A percentile compares a stretch with the other conserved stretches of the same genome.
Conservation (phyloP, 2,329 filamentous ascomycete genomes). For the Aspergillus persii region DNA sequence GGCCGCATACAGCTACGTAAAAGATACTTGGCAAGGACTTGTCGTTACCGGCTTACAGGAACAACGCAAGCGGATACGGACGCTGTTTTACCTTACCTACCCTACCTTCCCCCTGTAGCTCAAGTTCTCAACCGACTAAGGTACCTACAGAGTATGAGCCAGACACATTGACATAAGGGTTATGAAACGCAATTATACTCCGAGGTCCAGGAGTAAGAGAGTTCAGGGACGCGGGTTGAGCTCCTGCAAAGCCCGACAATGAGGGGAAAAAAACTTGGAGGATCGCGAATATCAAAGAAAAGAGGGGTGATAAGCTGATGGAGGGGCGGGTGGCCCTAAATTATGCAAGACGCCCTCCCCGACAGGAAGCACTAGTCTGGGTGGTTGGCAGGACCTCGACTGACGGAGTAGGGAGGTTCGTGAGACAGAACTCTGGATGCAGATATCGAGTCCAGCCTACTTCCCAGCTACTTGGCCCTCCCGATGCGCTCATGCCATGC, state of each 20-base stretch:
- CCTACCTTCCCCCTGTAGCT: too few species aligned
- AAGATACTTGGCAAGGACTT: constrained; percentile 19
- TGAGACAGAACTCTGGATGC: not conserved
- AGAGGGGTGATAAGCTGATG: constrained; percentile 8
- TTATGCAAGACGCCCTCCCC: not conserved
- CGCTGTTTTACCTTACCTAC: too few species aligned
- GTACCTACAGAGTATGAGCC: too few species aligned
- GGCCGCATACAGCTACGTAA: constrained; percentile 21
- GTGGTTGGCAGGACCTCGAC: not conserved
- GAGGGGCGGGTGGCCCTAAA: constrained; percentile 7
- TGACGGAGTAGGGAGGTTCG: constrained; percentile 2
- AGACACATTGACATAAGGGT: not conserved
- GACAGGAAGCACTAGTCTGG: not conserved
- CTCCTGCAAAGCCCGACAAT: not conserved
- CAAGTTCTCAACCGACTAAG: too few species aligned
- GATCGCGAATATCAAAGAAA: not conserved
- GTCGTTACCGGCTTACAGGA: constrained; percentile 12
- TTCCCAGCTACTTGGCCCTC: not conserved
- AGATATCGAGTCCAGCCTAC: not conserved
- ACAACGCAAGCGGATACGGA: constrained; percentile 12
- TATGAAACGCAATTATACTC: not conserved
- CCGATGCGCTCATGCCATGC: not conserved
- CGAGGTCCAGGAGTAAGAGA: not conserved
- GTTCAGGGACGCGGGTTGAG: not conserved
- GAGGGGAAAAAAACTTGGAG: not conserved